Base-by-base conservation (phyloP, 1,139 yeast genomes). In the Blastobotrys proliferans region DNA sequence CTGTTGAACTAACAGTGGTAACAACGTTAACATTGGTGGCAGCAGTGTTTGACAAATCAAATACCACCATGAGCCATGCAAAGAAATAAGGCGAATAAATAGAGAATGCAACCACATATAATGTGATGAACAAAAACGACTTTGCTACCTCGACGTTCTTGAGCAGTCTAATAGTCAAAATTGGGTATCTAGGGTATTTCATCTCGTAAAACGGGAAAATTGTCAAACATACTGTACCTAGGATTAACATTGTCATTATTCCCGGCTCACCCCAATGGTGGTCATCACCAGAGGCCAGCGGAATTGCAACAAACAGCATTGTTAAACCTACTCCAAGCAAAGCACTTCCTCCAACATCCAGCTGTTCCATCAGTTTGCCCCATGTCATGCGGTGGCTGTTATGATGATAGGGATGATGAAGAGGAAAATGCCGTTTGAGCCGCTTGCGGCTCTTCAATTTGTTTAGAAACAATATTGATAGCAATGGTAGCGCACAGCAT, bases 11-110 rank as follows among this genome's bases (percentile, higher is more conserved):
- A 17, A 77, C 83, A 51, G 82, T 81, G n/a, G 83, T 72, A 54
- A 76, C 76, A 43, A 81, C 64, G 1, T 78, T 72, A 3, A 77
- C 65, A 53, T 82, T 81, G 4, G 82, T 76, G n/a, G 88, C 86
- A 2, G 86, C 77, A 41, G 67, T 69, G 38, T 68, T 62, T 17
- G 79, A 66, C 48, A 78, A 75, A 54, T 77, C 68, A 62, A 44
- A 47, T 14, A 44, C 81, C 73, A 6, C 81, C 79, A 35, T 79
- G 82, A 43, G 75, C 58, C 51, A 82, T n/a, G 52, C 40, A 27
- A 47, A 49, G 40, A 47, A 49, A 39, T 49, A 49, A 6, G 52
- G 49, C 22, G 45, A 39, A 37, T 46, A 49, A 35, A 48, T 45
- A 34, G 47, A 46, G 35, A 32, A 49, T 31, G 52, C 51, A 32